These are phyloP conservation scores for Sanchytrium tribonematis DNA, from an alignment of 371 early-diverging fungal genomes.

Conservation along the genomic window DNA sequence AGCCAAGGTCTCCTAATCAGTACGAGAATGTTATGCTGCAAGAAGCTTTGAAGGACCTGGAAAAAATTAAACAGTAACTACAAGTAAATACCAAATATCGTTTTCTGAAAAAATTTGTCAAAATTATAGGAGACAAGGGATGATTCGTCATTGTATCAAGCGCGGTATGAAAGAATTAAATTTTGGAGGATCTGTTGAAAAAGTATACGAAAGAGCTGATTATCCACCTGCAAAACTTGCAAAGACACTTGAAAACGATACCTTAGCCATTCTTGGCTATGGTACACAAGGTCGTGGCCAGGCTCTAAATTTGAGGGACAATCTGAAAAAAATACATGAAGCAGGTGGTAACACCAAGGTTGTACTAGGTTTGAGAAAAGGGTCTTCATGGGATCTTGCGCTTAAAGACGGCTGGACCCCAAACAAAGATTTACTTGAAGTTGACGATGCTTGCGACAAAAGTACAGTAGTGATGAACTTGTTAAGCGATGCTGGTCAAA, in stretches of 20 bases:
- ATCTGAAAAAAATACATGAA: slow-evolving; percentile 10
- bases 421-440: slow-evolving; percentile 73
- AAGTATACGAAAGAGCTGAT: slow-evolving; percentile 79
- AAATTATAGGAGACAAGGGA: neutral
- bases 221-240: slow-evolving; percentile 66
- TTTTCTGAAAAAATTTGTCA: no score
- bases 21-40: neutral
- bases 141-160: neutral
- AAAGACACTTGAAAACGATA: slow-evolving; percentile 68
- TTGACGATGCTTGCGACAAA: slow-evolving; percentile 64
- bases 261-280: slow-evolving; percentile 83
- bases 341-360: slow-evolving; percentile 41
- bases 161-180: slow-evolving; percentile 50
- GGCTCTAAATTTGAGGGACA: slow-evolving; percentile 80
- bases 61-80: neutral
- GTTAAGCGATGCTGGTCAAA: slow-evolving; percentile 84
- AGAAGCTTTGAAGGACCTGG: neutral
- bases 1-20: neutral
- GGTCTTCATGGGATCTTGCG: slow-evolving; percentile 71
- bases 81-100: neutral
- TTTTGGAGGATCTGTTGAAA: slow-evolving; percentile 74
- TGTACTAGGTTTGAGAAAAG: slow-evolving; percentile 77
- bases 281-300: slow-evolving; percentile 91
- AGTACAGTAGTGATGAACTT: slow-evolving; percentile 80
- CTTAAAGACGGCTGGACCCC: slow-evolving; percentile 83